A percentile compares a stretch with the other conserved stretches of the same genome.
These are phyloP conservation scores for Erigeron canadensis DNA, from an alignment of 129 eudicot species.

Conservation along the genomic window DNA sequence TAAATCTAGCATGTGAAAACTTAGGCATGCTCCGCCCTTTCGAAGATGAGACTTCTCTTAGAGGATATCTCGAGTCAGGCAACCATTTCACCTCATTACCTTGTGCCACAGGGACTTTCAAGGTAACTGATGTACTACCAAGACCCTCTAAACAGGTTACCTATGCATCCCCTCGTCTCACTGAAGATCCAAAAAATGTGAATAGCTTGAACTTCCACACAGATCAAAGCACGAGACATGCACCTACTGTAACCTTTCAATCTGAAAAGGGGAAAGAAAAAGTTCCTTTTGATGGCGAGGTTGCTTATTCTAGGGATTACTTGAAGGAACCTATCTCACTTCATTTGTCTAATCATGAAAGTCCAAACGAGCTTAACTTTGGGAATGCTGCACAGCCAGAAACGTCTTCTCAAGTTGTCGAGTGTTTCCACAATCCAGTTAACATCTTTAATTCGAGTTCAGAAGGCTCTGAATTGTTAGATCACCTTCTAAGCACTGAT, in stretches of 20 bases:
- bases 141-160: slow-evolving; percentile 6
- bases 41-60: slow-evolving; percentile 40
- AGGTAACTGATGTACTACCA: slow-evolving; percentile 13
- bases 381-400: slow-evolving; percentile 22
- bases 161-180: slow-evolving; percentile 2
- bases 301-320: not conserved
- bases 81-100: slow-evolving; percentile 5
- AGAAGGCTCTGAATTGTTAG: not conserved
- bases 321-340: slow-evolving; percentile 7
- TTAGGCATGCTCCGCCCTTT: slow-evolving; percentile 36
- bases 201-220: not conserved
- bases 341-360: slow-evolving; percentile 3
- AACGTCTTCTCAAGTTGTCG: slow-evolving; percentile 12
- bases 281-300: slow-evolving; percentile 24
- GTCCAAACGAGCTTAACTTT: slow-evolving; percentile 2
- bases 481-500: not conserved
- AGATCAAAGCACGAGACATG: not conserved
- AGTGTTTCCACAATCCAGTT: not conserved
- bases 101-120: slow-evolving; percentile 3
- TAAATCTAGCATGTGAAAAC: slow-evolving; percentile 48
- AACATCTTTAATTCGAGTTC: not conserved
- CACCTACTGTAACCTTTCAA: slow-evolving; percentile 15
- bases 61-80: slow-evolving; percentile 15
- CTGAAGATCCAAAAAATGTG: not conserved
- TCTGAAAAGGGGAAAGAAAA: slow-evolving; percentile 24